Percentiles rank a stretch among this genome's conserved stretches.
Evolutionary conservation across 108 stramenopile genomes (phyloP).

Genomic region (Aureococcus anophagefferens): DNA sequence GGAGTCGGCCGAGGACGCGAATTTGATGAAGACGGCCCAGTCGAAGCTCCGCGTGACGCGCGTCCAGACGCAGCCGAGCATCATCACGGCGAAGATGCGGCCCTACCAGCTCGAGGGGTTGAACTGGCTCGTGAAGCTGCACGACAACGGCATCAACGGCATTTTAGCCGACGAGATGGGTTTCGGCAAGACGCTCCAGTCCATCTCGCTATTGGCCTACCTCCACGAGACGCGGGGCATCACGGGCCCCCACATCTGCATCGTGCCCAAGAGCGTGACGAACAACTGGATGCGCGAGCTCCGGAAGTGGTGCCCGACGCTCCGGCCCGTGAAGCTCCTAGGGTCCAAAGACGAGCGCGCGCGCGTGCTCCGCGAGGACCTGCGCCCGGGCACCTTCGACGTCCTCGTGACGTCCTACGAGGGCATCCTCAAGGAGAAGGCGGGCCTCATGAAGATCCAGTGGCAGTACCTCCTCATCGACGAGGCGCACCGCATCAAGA

Average conservation of each 20-base stretch:
- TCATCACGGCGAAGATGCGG: too few relatives aligned
- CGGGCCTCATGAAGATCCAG: slow-evolving; percentile 55
- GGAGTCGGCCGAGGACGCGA: slow-evolving; percentile 92
- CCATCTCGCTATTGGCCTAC: slow-evolving; percentile 66
- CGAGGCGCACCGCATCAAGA: slow-evolving; percentile 81
- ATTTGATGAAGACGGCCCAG: slow-evolving; percentile 73
- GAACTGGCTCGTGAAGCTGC: slow-evolving; percentile 94
- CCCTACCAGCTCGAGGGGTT: slow-evolving; percentile 88
- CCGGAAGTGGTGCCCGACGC: slow-evolving; percentile 57
- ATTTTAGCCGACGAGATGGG: slow-evolving; percentile 68
- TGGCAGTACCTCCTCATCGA: slow-evolving; percentile 87
- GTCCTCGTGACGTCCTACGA: slow-evolving; percentile 84
- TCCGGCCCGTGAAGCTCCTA: slow-evolving; percentile 54
- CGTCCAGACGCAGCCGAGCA: slow-evolving; percentile 73
- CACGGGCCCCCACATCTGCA: slow-evolving; percentile 71
- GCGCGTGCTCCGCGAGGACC: slow-evolving; percentile 44
- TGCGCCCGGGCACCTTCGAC: slow-evolving; percentile 38
- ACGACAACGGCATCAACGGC: slow-evolving; percentile 75
- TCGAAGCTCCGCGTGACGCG: slow-evolving; percentile 69
- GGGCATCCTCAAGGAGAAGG: slow-evolving; percentile 60
- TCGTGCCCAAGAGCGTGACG: slow-evolving; percentile 72
- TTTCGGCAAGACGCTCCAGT: slow-evolving; percentile 57
- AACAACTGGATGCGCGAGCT: slow-evolving; percentile 82
- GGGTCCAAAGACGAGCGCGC: slow-evolving; percentile 78
- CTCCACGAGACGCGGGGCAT: slow-evolving; percentile 47